A percentile compares a stretch with the other conserved stretches of the same genome.
These are phyloP conservation scores for Capronia americana DNA, from an alignment of 2,329 filamentous ascomycete genomes.

Conservation along the genomic window DNA sequence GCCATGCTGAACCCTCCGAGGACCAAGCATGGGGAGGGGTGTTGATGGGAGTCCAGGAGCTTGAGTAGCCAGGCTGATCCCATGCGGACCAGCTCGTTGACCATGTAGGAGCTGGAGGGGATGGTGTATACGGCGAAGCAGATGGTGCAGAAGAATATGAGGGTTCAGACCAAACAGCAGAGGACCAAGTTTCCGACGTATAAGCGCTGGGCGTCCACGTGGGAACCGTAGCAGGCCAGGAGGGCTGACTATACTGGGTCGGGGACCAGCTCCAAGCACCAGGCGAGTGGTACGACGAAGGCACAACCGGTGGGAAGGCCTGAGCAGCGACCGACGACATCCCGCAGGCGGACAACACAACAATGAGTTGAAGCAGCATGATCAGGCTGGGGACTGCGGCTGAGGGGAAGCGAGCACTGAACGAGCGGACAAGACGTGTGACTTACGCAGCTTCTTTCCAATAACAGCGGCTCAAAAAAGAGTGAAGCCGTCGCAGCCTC, in stretches of 20 bases:
- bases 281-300: not conserved
- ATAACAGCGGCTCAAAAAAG: conserved; percentile 1
- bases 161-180: not conserved
- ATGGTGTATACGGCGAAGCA: not conserved
- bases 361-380: conserved; percentile 7
- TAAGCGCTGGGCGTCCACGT: conserved; percentile 3
- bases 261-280: conserved; percentile 7
- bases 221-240: conserved; percentile 4
- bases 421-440: conserved; percentile 10
- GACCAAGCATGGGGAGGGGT: too few species aligned
- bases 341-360: conserved; percentile 9
- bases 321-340: conserved; percentile 6
- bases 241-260: not conserved
- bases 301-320: not conserved
- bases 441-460: conserved; percentile 11
- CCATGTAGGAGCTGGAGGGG: not conserved
- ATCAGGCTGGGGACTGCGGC: not conserved
- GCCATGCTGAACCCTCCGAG: too few species aligned
- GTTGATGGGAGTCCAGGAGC: too few species aligned
- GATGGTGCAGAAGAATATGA: too few species aligned
- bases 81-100: too few species aligned
- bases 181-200: conserved; percentile 12
- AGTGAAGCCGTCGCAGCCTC: conserved; percentile 13
- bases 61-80: too few species aligned
- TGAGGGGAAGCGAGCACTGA: not conserved